Percentiles rank a stretch among this genome's conserved stretches.
Conservation (phyloP, 345 rosid genomes). For the Carallia pectinifolia region DNA sequence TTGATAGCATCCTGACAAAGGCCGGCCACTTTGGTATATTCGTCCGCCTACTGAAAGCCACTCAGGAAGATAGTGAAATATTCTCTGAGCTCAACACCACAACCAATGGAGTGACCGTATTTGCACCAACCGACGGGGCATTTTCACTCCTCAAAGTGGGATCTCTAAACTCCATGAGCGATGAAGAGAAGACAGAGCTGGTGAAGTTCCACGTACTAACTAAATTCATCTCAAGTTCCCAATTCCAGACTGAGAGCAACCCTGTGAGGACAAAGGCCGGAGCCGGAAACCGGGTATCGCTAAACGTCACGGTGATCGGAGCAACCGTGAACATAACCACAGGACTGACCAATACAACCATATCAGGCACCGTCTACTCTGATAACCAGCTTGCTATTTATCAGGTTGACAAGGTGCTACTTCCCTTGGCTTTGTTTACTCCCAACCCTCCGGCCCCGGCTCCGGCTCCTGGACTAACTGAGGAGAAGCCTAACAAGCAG, state of each 20-base stretch:
- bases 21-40: constrained; percentile 22
- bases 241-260: constrained; percentile 44
- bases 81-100: constrained; percentile 20
- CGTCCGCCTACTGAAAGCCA: constrained; percentile 19
- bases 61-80: constrained; percentile 12
- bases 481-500: constrained; percentile 5
- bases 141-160: constrained; percentile 22
- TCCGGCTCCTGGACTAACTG: constrained; percentile 5
- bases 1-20: too few relatives aligned
- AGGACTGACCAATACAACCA: constrained; percentile 31
- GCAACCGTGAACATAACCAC: constrained; percentile 23
- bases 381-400: constrained; percentile 38
- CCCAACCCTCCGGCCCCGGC: constrained; percentile 26
- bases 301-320: constrained; percentile 32
- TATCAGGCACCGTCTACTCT: constrained; percentile 32
- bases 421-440: constrained; percentile 29
- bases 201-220: constrained; percentile 44
- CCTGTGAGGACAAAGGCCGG: constrained; percentile 44
- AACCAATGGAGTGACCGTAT: constrained; percentile 28
- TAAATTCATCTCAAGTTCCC: constrained; percentile 26
- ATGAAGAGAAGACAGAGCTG: constrained; percentile 35
- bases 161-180: constrained; percentile 15
- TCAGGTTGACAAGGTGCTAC: constrained; percentile 41
- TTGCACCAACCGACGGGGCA: constrained; percentile 27
- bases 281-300: constrained; percentile 24